Evolutionary conservation across 345 rosid genomes (phyloP).

Genomic region (Ricinus communis): DNA sequence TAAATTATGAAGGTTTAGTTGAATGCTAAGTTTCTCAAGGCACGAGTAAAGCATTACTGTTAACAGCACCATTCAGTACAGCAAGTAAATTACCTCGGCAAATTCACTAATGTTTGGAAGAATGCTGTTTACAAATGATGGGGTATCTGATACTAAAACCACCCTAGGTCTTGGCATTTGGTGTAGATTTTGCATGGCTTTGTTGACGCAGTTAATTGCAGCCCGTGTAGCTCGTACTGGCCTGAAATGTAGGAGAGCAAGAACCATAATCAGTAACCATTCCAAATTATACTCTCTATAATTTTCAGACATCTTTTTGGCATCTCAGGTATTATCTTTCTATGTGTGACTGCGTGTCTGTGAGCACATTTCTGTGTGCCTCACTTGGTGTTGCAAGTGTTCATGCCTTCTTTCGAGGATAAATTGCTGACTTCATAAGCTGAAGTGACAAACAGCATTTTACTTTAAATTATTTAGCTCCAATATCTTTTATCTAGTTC

Average conservation of each 20-base stretch:
- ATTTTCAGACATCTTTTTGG: neutral
- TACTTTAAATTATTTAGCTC: neutral
- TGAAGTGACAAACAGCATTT: neutral
- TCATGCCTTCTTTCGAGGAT: neutral
- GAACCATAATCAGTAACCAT: constrained; percentile 16
- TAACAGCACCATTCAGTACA: constrained; percentile 6
- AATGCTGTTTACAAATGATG: constrained; percentile 58
- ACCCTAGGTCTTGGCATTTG: constrained; percentile 54
- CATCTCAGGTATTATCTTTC: neutral
- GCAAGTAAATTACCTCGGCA: constrained; percentile 67
- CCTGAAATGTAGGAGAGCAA: constrained; percentile 42
- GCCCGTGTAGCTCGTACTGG: constrained; percentile 75
- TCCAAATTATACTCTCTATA: neutral
- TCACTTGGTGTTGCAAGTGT: neutral
- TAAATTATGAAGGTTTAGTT: neutral
- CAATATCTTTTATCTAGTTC: neutral
- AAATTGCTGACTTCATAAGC: neutral
- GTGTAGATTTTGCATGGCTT: constrained; percentile 41
- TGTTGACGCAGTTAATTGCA: constrained; percentile 63
- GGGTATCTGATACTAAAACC: constrained; percentile 86
- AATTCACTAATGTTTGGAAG: constrained; percentile 52
- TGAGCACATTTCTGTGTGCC: neutral
- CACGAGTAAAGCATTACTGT: neutral
- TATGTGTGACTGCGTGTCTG: too few species aligned
- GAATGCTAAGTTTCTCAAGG: neutral